phyloP scores from a whole-genome alignment of 345 rosid genomes.

The Eucalyptus pauciflora region DNA sequence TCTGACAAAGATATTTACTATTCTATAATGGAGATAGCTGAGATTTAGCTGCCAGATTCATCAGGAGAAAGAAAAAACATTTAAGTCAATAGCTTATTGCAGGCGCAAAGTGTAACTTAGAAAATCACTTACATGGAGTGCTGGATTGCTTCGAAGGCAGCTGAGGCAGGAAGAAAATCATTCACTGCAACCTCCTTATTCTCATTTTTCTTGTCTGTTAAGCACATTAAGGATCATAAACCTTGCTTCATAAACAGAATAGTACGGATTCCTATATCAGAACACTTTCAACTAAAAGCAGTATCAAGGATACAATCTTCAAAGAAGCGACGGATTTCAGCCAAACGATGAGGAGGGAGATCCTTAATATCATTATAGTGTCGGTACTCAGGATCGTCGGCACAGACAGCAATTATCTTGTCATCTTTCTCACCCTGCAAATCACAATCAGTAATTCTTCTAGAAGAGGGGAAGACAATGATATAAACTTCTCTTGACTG shows the following conservation, averaged over 20 bases:
- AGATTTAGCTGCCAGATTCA: neutral
- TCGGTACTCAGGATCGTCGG: constrained; percentile 47
- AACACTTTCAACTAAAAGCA: neutral
- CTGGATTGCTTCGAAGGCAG: constrained; percentile 75
- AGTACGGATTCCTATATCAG: neutral
- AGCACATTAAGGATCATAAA: constrained; percentile 4
- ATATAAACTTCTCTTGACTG: neutral
- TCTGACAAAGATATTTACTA: neutral
- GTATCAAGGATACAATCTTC: constrained; percentile 38
- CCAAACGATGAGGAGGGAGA: constrained; percentile 44
- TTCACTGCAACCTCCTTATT: constrained; percentile 89
- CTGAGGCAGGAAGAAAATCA: constrained; percentile 70
- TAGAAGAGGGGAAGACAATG: neutral
- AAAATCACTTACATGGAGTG: constrained; percentile 61
- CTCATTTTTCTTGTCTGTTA: constrained; percentile 41
- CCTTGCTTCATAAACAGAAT: neutral
- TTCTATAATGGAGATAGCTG: neutral
- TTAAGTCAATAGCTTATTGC: neutral
- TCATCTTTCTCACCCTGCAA: constrained; percentile 97
- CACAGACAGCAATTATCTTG: constrained; percentile 50
- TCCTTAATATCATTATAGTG: constrained; percentile 39
- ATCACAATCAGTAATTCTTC: neutral
- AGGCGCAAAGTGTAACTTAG: neutral
- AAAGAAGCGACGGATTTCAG: constrained; percentile 49
- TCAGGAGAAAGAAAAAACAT: neutral